phyloP scores from a whole-genome alignment of 768 basidiomycete genomes.

The Tulasnella sp. region DNA sequence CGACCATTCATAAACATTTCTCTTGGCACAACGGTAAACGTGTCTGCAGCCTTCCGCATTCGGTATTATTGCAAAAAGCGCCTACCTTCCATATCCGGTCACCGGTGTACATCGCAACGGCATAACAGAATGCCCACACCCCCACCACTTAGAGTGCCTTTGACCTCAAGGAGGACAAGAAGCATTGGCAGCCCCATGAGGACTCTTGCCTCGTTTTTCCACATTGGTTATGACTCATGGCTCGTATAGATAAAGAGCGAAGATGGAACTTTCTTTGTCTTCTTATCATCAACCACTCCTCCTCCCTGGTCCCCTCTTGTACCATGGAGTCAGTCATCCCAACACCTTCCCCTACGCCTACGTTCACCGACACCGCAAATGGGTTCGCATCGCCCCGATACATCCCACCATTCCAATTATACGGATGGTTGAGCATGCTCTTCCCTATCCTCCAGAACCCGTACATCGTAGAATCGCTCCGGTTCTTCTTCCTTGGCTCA shows the following conservation, averaged over 20 bases:
- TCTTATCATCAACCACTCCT: no score
- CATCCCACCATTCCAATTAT: neutral
- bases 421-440: neutral
- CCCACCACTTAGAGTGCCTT: neutral
- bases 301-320: no score
- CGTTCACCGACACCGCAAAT: neutral
- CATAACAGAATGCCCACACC: no score
- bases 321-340: neutral
- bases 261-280: neutral
- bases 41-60: neutral
- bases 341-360: neutral
- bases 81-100: no score
- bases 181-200: neutral
- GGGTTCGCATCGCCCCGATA: neutral
- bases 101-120: no score
- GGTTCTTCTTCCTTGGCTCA: slow-evolving; percentile 15
- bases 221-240: neutral
- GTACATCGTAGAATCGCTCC: slow-evolving; percentile 15
- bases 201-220: neutral
- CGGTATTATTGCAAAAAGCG: no score
- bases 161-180: neutral
- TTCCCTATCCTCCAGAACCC: slow-evolving; percentile 13
- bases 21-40: neutral
- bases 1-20: neutral
- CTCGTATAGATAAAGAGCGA: neutral